These are phyloP conservation scores for Amaranthus palmeri DNA, from an alignment of 148 eudicot genomes.

Conservation along the genomic window DNA sequence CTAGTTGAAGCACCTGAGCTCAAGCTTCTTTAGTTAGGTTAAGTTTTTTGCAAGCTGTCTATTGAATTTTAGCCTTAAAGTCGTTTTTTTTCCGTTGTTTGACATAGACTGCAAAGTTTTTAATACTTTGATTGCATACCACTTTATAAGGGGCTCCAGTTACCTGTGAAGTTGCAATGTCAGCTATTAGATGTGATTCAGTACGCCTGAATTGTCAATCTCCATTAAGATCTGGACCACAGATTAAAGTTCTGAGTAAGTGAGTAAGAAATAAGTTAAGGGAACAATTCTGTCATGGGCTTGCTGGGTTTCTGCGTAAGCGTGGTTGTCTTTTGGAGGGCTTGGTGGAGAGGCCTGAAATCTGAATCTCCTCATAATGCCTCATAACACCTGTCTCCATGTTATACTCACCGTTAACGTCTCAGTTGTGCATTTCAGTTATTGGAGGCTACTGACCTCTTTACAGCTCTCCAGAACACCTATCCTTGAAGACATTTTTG, in stretches of 20 bases:
- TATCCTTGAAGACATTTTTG: no score
- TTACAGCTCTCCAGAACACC: no score
- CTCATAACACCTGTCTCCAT: no score
- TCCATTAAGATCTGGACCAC: not conserved
- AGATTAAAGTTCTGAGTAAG: not conserved
- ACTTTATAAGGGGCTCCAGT: not conserved
- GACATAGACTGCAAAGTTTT: no score
- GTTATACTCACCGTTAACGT: no score
- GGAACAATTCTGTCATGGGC: no score
- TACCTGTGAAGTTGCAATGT: not conserved
- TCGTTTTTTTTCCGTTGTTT: not conserved
- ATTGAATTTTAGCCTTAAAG: not conserved
- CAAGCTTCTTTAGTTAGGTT: not conserved
- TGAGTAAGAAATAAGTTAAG: not conserved
- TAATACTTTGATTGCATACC: not conserved
- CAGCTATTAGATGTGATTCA: not conserved
- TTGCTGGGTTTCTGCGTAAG: no score
- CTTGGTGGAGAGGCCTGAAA: no score
- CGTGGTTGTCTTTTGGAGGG: no score
- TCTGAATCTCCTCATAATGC: no score
- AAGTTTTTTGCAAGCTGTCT: slow-evolving; percentile 4
- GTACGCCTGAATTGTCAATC: not conserved
- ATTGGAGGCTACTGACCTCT: no score
- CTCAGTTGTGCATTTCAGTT: no score
- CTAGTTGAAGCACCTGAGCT: not conserved